Evolutionary conservation across 306 rosid genomes (phyloP), one percentile per base, ranked within the genome.

Genomic region (Cucumis melo): DNA sequence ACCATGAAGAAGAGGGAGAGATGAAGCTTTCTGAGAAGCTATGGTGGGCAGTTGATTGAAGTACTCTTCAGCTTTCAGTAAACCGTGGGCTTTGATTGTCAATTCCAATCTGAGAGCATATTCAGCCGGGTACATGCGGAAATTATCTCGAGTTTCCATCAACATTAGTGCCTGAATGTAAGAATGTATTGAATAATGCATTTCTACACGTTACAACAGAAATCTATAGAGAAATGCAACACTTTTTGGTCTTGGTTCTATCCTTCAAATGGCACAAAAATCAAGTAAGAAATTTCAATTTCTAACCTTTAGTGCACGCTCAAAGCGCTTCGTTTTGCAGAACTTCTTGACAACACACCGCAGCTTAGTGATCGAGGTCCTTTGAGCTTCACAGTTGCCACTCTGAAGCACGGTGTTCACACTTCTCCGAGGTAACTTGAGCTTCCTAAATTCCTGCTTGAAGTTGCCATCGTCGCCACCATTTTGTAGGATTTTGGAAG

Each of bases 281-380:
- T 14, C 38, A 34, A 53, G 6, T 36, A 19, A 80, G 10, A 5
- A 4, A 21, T 29, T 27, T 56, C 36, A 34, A 36, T 20, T 34
- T 46, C 70, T 12, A 53, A 89, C 97, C 98, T 93, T 82, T 1
- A 87, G 88, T 6, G 93, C 93, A 74, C 87, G 88, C 21, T 75
- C 60, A 68, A 83, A 82, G 81, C 92, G 90, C 55, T 86, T 89
- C n/a, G 84, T 82, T 74, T 82, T 84, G 68, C 84, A 50, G 14
- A 91, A 89, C 41, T 74, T 80, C 42, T 75, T 72, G 78, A 79
- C 50, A 77, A 84, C 74, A 79, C 78, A 61, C 54, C 97, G 91
- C 51, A 93, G 91, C 14, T 86, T 85, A 29, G 77, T 77, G 46
- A 48, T 53, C 13, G 93, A 84, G 67, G 91, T 53, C 39, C 71